These are phyloP conservation scores for Apiospora saccharicola DNA, from an alignment of 2,329 filamentous ascomycete species.

Conservation along the genomic window DNA sequence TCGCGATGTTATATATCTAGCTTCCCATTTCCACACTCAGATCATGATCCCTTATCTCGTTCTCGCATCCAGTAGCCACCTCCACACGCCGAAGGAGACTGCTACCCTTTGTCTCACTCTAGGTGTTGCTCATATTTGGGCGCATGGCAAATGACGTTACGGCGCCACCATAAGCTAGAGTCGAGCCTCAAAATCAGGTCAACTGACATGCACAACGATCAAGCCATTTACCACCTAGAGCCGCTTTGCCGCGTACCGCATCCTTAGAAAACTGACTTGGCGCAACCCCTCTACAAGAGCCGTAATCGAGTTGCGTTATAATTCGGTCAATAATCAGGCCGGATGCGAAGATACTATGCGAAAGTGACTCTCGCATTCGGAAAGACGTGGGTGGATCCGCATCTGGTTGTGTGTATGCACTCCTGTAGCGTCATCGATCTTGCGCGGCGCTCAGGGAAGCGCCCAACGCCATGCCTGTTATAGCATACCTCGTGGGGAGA, in stretches of 20 bases:
- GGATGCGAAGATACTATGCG: background rate
- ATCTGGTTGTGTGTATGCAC: background rate
- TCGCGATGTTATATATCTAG: background rate
- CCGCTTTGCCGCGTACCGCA: background rate
- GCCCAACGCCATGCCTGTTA: background rate
- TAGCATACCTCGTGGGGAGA: background rate
- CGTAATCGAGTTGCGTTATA: background rate
- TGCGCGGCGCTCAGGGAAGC: background rate
- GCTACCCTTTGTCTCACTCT: background rate
- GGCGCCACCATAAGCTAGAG: background rate
- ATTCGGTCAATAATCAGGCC: background rate
- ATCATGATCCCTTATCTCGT: background rate
- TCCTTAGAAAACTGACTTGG: background rate
- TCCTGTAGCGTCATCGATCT: background rate
- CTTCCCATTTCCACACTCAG: background rate
- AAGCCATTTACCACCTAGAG: background rate
- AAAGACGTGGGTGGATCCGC: background rate
- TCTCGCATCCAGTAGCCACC: background rate
- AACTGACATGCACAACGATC: background rate
- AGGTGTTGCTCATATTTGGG: background rate
- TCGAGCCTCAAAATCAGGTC: background rate
- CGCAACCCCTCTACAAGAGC: background rate
- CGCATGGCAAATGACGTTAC: background rate
- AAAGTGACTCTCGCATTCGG: constrained; percentile 1
- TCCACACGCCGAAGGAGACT: background rate